Percentiles rank a stretch among this genome's conserved stretches.
Evolutionary conservation across 306 rosid species (phyloP).

Genomic region (Astragalus membranaceus): DNA sequence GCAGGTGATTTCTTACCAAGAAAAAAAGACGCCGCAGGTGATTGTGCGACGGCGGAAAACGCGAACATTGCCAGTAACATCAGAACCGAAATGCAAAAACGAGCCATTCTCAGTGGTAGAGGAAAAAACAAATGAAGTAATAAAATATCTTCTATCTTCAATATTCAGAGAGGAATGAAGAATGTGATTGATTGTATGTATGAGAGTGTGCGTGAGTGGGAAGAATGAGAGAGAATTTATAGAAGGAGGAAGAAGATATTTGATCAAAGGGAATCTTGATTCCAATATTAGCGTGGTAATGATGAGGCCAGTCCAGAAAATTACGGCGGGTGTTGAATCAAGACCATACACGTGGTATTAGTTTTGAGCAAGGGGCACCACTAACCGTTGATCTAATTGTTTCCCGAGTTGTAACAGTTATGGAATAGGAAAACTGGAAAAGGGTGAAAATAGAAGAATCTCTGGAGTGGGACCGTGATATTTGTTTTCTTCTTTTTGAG

Average conservation of each 20-base stretch:
- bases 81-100: not conserved
- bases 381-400: no score
- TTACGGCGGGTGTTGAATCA: not conserved
- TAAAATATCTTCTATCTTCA: no score
- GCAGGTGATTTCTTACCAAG: no score
- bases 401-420: conserved; percentile 16
- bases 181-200: no score
- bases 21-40: conserved; percentile 23
- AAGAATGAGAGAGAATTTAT: not conserved
- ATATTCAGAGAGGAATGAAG: not conserved
- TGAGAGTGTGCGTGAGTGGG: not conserved
- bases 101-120: conserved; percentile 10
- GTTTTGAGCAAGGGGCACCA: not conserved
- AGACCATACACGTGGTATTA: not conserved
- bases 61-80: not conserved
- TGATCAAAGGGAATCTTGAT: no score
- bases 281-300: no score
- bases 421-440: conserved; percentile 14
- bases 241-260: not conserved
- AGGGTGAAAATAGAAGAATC: not conserved
- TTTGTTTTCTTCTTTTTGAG: not conserved
- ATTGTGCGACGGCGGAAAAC: conserved; percentile 18
- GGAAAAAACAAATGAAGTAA: not conserved
- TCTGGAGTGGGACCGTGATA: not conserved
- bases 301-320: not conserved